Conservation (phyloP, 495 filamentous ascomycete species). For the Schizothecium vesticola region DNA sequence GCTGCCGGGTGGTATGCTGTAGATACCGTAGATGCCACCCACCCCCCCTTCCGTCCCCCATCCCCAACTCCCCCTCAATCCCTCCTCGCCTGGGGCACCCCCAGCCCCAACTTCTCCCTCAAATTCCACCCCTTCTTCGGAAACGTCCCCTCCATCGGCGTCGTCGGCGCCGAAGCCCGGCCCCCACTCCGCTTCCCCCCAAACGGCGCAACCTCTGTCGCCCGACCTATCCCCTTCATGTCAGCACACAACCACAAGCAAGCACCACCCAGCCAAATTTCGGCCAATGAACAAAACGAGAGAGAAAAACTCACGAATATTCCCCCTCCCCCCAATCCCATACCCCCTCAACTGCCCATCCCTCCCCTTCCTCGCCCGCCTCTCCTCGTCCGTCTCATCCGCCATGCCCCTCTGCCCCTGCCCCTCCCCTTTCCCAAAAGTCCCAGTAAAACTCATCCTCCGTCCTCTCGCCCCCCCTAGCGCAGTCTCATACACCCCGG, state of each 20-base stretch:
- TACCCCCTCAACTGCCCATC: conserved; percentile 35
- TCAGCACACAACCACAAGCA: background rate
- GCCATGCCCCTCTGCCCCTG: background rate
- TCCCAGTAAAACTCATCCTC: conserved; percentile 7
- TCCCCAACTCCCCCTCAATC: background rate
- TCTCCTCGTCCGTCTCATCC: conserved; percentile 18
- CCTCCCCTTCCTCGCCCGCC: conserved; percentile 16
- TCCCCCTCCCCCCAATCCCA: conserved; percentile 37
- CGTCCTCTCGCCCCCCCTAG: conserved; percentile 3
- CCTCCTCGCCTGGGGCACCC: background rate
- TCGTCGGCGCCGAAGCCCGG: background rate
- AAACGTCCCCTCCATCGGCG: background rate
- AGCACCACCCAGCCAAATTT: background rate
- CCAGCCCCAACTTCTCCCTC: conserved; percentile 1
- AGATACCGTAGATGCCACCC: background rate
- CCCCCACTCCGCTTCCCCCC: background rate
- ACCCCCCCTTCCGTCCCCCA: background rate
- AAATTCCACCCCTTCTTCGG: conserved; percentile 1
- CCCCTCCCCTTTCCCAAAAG: background rate
- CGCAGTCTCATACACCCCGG: conserved; percentile 16
- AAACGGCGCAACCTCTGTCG: conserved; percentile 7
- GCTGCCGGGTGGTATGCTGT: background rate
- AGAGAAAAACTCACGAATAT: conserved; percentile 30
- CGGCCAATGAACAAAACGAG: background rate
- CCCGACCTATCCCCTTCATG: background rate